These are phyloP conservation scores for Oryza meyeriana DNA, from an alignment of 176 grass and related monocot genomes.

Conservation along the genomic window DNA sequence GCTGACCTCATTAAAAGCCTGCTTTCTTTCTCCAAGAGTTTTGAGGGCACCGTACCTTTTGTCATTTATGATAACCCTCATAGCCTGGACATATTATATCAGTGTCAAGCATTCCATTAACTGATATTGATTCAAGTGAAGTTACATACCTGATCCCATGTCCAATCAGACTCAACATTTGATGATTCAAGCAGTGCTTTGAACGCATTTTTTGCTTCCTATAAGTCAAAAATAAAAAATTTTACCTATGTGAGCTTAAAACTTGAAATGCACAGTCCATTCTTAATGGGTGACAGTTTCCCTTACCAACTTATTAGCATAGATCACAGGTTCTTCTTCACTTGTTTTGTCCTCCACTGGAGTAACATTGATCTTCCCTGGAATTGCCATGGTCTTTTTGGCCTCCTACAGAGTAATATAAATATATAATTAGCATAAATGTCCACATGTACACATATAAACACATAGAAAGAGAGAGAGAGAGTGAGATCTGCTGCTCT, in stretches of 20 bases:
- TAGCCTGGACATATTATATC: conserved; percentile 57
- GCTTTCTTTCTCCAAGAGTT: conserved; percentile 98
- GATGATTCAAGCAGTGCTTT: conserved; percentile 79
- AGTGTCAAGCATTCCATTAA: conserved; percentile 27
- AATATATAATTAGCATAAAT: conserved; percentile 7
- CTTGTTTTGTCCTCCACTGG: conserved; percentile 72
- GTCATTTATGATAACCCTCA: conserved; percentile 96
- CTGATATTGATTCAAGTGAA: not conserved
- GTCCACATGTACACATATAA: not conserved
- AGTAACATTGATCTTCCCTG: conserved; percentile 64
- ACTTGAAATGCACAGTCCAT: not conserved
- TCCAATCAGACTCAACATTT: conserved; percentile 92
- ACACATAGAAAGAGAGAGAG: not conserved
- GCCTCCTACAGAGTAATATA: conserved; percentile 53
- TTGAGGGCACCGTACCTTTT: conserved; percentile 85
- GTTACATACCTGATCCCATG: conserved; percentile 85
- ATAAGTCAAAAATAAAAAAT: conserved; percentile 13
- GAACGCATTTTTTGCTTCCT: conserved; percentile 96
- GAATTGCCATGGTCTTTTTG: conserved; percentile 65
- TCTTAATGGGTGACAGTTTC: conserved; percentile 19
- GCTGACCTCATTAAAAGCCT: conserved; percentile 95
- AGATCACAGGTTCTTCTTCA: conserved; percentile 74
- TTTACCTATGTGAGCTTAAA: not conserved
- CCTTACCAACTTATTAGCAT: conserved; percentile 88
- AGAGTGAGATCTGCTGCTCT: not conserved